These are phyloP conservation scores for Gyrodon lividus DNA, from an alignment of 768 basidiomycete species.

Conservation along the genomic window DNA sequence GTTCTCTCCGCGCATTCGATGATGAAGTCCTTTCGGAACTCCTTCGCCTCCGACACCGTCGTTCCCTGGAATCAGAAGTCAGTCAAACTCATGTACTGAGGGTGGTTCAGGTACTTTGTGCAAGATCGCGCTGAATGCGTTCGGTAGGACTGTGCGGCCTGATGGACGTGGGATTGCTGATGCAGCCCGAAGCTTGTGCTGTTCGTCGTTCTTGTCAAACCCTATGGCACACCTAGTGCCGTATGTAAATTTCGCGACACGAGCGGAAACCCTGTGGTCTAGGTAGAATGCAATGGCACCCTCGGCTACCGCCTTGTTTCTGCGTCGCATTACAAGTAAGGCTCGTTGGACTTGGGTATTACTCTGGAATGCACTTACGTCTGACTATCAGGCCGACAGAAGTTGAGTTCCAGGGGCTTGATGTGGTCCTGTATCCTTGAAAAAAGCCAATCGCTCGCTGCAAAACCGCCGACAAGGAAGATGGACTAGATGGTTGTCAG, in stretches of 20 bases:
- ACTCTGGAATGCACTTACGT: constrained; percentile 35
- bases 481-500: constrained; percentile 30
- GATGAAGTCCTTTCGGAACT: constrained; percentile 33
- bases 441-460: constrained; percentile 45
- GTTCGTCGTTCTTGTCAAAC: constrained; percentile 29
- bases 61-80: constrained; percentile 21
- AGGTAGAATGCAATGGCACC: constrained; percentile 45
- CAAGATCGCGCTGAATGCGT: constrained; percentile 32
- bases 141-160: constrained; percentile 32
- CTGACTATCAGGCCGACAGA: constrained; percentile 52
- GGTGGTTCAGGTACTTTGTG: constrained; percentile 17
- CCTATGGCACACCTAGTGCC: constrained; percentile 33
- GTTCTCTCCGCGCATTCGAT: constrained; percentile 28
- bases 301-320: constrained; percentile 47
- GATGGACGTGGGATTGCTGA: constrained; percentile 31
- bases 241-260: constrained; percentile 41
- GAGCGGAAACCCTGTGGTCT: constrained; percentile 40
- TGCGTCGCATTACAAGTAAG: constrained; percentile 11
- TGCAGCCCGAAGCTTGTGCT: constrained; percentile 29
- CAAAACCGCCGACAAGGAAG: constrained; percentile 46
- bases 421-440: constrained; percentile 31
- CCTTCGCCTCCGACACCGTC: constrained; percentile 28
- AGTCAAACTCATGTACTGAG: neutral
- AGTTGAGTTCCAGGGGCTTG: constrained; percentile 34
- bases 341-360: no score